These are phyloP conservation scores for Amesomyces nigricolor DNA, from an alignment of 2,329 filamentous ascomycete species.

Conservation along the genomic window DNA sequence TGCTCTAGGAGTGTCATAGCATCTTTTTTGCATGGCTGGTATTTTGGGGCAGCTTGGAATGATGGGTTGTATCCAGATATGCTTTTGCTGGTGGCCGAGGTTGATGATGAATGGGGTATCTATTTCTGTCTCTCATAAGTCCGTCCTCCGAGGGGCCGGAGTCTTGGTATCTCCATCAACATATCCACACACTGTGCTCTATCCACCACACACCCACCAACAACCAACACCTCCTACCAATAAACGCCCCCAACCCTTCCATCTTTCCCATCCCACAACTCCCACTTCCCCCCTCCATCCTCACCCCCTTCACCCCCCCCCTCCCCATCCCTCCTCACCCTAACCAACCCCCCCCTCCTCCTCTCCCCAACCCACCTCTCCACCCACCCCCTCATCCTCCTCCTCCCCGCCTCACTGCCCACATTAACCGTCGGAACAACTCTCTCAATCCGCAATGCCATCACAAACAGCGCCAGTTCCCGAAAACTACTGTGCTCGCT, in stretches of 20 bases:
- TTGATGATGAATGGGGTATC: too few species aligned
- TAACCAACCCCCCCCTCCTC: slow-evolving; percentile 48
- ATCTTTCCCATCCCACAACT: slow-evolving; percentile 40
- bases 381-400: slow-evolving; percentile 59
- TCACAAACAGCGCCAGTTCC: slow-evolving; percentile 89
- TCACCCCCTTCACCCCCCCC: slow-evolving; percentile 36
- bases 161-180: too few species aligned
- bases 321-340: slow-evolving; percentile 34
- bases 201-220: background rate
- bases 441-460: slow-evolving; percentile 78
- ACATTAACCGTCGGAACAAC: slow-evolving; percentile 92
- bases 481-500: slow-evolving; percentile 93
- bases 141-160: too few species aligned
- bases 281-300: slow-evolving; percentile 33
- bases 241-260: slow-evolving; percentile 36
- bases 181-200: too few species aligned
- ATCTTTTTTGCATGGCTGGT: background rate
- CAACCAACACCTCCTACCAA: slow-evolving; percentile 31
- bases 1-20: background rate
- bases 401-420: slow-evolving; percentile 51
- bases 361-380: slow-evolving; percentile 58
- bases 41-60: too few species aligned
- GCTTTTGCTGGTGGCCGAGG: too few species aligned
- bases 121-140: too few species aligned
- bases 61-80: too few species aligned